phyloP scores from a whole-genome alignment of 2,329 filamentous ascomycete species.

The Penicillium sp. region DNA sequence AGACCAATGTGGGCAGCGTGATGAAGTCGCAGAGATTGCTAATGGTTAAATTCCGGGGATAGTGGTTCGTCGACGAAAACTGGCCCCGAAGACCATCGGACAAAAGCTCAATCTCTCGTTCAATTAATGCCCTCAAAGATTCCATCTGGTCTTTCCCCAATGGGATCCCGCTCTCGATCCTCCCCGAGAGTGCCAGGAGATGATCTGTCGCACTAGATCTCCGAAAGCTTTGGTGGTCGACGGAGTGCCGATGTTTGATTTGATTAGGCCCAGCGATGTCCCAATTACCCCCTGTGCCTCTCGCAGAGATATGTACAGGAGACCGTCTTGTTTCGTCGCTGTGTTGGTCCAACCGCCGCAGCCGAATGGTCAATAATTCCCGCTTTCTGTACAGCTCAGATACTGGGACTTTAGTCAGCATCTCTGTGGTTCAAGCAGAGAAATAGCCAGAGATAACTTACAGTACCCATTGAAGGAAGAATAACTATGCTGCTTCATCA shows the following conservation, averaged over 20 bases:
- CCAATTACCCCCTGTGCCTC: background rate
- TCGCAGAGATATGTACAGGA: background rate
- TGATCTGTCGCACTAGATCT: conserved; percentile 48
- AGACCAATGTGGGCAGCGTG: conserved; percentile 73
- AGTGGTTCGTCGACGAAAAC: conserved; percentile 54
- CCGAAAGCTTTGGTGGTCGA: conserved; percentile 4
- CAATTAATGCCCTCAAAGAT: conserved; percentile 65
- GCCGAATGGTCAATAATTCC: conserved; percentile 22
- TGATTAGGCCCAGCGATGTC: conserved; percentile 9
- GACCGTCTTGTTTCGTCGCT: background rate
- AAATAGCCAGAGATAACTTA: conserved; percentile 24
- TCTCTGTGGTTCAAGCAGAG: background rate
- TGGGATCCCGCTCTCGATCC: conserved; percentile 62
- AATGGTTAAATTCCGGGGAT: conserved; percentile 69
- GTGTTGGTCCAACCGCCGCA: conserved; percentile 10
- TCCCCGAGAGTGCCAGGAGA: conserved; percentile 61
- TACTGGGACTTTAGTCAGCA: conserved; percentile 34
- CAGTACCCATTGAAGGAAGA: conserved; percentile 75
- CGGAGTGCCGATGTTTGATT: conserved; percentile 48
- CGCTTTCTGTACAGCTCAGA: conserved; percentile 61
- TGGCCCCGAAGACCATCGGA: conserved; percentile 67
- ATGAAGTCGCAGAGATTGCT: conserved; percentile 71
- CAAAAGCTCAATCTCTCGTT: conserved; percentile 65
- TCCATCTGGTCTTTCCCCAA: conserved; percentile 58
- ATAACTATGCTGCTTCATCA: conserved; percentile 77